Base-by-base conservation (phyloP, 2,329 filamentous ascomycete genomes). In the Cordyceps cateniannulata region DNA sequence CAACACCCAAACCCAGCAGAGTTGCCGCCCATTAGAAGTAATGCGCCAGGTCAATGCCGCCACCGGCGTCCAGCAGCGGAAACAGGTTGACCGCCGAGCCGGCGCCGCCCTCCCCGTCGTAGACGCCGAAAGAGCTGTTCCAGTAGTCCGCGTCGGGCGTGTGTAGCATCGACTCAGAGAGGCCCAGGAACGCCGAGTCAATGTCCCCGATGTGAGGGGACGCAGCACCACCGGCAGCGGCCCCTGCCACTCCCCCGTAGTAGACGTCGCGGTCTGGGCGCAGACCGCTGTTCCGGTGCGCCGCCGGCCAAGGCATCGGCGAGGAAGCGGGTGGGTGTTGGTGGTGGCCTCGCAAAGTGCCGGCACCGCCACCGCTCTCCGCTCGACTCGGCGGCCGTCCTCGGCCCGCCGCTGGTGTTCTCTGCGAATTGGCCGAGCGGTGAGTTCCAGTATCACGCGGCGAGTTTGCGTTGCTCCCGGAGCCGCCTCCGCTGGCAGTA, bases 21-120 rank as follows among this genome's bases (percentile, higher is more conserved):
- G 40, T 25, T 6, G 6, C 9, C 5, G 18, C 38, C 38, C 16
- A 10, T 52, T 24, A 75, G 22, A 75, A 64, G 62, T 75, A 72
- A 63, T 76, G 73, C 8, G 74, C 79, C 45, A 83, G 69, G 65
- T 83, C 80, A 59, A 83, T 83, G 8, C 81, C 80, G 0, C 81
- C 81, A 1, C 79, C 78, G 0, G 75, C 75, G 42, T 83, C 80
- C 40, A 83, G 67, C 51, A 83, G 62, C 1, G 80, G 77, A 64
- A 83, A 83, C 16, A 83, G 59, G 57, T 83, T 83, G 24, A 83
- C 59, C 63, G 62, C 78, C 67, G 67, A 81, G 67, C 61, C 76
- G 64, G 77, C 73, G 57, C 81, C 79, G 12, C 32, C 48, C 4
- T 69, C 71, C 5, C 77, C 78, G 12, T 67, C 68, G 0, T 40